Base-by-base conservation (phyloP, 192 early-diverging fungal species). In the Backusella liffmaniae region DNA sequence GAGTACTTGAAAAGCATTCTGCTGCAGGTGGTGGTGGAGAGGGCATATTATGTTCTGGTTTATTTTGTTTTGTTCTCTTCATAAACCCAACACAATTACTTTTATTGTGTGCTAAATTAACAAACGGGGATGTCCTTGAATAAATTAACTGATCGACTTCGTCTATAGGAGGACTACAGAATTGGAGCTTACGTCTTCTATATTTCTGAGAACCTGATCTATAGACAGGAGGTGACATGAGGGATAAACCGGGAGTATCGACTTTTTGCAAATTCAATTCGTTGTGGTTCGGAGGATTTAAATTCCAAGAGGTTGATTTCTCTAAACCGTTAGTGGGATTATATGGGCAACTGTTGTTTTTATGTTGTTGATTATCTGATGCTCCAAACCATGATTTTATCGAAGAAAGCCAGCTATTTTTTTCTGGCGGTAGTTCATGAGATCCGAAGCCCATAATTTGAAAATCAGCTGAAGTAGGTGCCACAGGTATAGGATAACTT, bases 371-470 rank as follows among this genome's bases (percentile, higher is more conserved):
- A 4, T 62, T 62, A 62, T 62, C 29, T 62, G 56, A 62, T 62
- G 23, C 3, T 5, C 62, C 72, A 75, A 80, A 76, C 79, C 74
- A 80, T n/a, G 70, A 72, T 37, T 75, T 80, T 42, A 80, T 75
- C 1, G 79, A 80, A 29, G 73, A 56, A 9, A 80, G 29, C 70
- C 74, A 80, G 15, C 70, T 75, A 15, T 51, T 18, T 26, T 68
- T 76, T 49, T 78, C 34, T 37, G 71, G 36, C 12, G 32, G 66
- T 7, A 36, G 9, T 29, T 42, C n/a, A 8, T 65, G 32, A 7
- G 67, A 72, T 6, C 71, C 70, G 26, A 67, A 73, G 15, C 36
- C 34, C 30, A 13, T 1, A 26, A 29, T 62, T 26, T 62, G 56
- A 62, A 62, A 29, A 29, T 62, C 23, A 62, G 69, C 26, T 34